A percentile compares a stretch with the other conserved stretches of the same genome.
These are phyloP conservation scores for Durotheca rogersii DNA, from an alignment of 495 filamentous ascomycete genomes.

Conservation along the genomic window DNA sequence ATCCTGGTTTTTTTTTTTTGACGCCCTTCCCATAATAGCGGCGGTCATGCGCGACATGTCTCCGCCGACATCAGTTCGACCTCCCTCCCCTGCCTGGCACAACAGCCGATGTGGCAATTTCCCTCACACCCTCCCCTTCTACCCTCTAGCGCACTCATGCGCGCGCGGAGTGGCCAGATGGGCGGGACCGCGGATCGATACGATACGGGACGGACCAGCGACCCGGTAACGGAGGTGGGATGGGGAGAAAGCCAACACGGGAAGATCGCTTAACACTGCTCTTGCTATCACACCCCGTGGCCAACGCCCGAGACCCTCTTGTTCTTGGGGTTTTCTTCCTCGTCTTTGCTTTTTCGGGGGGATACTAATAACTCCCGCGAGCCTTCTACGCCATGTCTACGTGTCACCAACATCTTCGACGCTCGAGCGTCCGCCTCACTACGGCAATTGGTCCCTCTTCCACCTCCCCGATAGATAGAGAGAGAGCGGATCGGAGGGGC, in stretches of 20 bases:
- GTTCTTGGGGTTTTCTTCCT: background rate
- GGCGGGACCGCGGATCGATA: slow-evolving; percentile 1
- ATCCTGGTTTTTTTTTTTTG: too few species aligned
- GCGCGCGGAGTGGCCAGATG: slow-evolving; percentile 9
- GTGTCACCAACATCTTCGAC: background rate
- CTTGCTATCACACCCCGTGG: too few species aligned
- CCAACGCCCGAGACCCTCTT: slow-evolving; percentile 5
- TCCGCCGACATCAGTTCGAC: too few species aligned
- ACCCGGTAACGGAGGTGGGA: background rate
- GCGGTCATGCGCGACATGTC: too few species aligned
- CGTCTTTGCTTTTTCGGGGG: background rate
- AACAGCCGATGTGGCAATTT: too few species aligned
- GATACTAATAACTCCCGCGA: background rate
- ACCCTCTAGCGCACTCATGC: too few species aligned
- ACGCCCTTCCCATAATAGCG: too few species aligned
- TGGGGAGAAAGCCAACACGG: slow-evolving; percentile 10
- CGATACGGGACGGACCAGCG: slow-evolving; percentile 6
- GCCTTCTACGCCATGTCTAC: slow-evolving; percentile 1
- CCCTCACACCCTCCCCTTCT: too few species aligned
- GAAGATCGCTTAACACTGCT: too few species aligned
- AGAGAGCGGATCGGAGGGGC: background rate
- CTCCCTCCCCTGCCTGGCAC: too few species aligned
- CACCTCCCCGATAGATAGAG: too few species aligned
- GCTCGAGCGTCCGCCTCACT: background rate
- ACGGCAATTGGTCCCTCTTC: slow-evolving; percentile 1